A percentile compares a stretch with the other conserved stretches of the same genome.
Conservation (phyloP, 768 basidiomycete species). For the Phallus indusiatus region DNA sequence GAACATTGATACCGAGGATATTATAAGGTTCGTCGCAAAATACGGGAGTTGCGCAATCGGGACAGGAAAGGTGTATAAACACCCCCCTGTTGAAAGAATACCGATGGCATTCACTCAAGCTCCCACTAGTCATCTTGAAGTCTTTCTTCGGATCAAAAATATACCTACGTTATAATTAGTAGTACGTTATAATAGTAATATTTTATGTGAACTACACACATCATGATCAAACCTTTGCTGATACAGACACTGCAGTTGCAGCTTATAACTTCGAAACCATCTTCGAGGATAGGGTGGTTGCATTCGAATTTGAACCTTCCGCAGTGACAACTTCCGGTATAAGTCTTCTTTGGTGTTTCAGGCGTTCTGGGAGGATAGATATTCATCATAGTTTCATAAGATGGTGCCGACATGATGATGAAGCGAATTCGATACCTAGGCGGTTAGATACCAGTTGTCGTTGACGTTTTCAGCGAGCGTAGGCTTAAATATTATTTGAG, state of each 20-base stretch:
- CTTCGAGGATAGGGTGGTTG: not conserved
- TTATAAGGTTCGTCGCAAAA: not conserved
- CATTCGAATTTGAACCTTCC: not conserved
- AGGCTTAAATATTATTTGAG: too few species aligned
- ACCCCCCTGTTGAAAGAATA: not conserved
- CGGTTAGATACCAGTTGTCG: too few species aligned
- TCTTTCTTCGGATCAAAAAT: not conserved
- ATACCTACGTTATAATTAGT: not conserved
- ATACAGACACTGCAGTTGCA: not conserved
- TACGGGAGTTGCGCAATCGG: not conserved
- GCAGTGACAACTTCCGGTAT: not conserved
- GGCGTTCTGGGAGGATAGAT: not conserved
- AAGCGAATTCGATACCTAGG: too few species aligned
- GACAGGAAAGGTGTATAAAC: not conserved
- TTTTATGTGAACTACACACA: not conserved
- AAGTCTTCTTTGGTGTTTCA: not conserved
- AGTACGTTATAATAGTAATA: not conserved
- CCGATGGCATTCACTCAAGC: not conserved
- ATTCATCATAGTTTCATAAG: too few species aligned
- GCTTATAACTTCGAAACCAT: not conserved
- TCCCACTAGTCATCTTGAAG: not conserved
- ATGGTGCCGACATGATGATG: too few species aligned
- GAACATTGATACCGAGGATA: not conserved
- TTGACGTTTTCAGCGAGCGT: too few species aligned
- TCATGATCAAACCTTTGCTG: not conserved